phyloP scores from a whole-genome alignment of 176 grass and related monocot species.

The Triticum monococcum region DNA sequence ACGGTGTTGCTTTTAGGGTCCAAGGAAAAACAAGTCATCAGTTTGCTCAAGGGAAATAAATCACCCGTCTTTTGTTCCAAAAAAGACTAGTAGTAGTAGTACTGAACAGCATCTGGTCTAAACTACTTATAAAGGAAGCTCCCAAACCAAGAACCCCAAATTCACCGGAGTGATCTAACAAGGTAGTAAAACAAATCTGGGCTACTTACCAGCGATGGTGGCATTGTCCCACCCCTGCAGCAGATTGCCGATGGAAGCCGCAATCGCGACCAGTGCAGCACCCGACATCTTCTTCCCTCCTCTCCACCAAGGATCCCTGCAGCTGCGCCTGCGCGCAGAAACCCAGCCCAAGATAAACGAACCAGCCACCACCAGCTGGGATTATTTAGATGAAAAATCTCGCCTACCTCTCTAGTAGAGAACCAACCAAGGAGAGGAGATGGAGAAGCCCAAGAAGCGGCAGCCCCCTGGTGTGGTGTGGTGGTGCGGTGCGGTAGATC shows the following conservation, averaged over 20 bases:
- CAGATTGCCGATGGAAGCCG: constrained; percentile 75
- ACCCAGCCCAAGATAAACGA: not conserved
- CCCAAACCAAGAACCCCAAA: not conserved
- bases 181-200: not conserved
- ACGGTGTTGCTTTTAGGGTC: not conserved
- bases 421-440: not conserved
- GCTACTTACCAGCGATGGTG: constrained; percentile 63
- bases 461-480: not conserved
- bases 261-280: constrained; percentile 64
- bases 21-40: not conserved
- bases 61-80: not conserved
- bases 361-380: not conserved
- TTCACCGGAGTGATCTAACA: not conserved
- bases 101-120: not conserved
- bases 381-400: not conserved
- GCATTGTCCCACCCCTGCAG: constrained; percentile 90
- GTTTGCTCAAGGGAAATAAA: not conserved
- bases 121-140: not conserved
- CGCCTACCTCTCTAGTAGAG: not conserved
- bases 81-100: not conserved
- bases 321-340: not conserved
- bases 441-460: not conserved
- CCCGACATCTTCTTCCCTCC: constrained; percentile 43
- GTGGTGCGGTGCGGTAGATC: constrained; percentile 20
- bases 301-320: not conserved